These are phyloP conservation scores for Babesia bigemina DNA, from an alignment of 169 alveolate genomes.

Conservation along the genomic window DNA sequence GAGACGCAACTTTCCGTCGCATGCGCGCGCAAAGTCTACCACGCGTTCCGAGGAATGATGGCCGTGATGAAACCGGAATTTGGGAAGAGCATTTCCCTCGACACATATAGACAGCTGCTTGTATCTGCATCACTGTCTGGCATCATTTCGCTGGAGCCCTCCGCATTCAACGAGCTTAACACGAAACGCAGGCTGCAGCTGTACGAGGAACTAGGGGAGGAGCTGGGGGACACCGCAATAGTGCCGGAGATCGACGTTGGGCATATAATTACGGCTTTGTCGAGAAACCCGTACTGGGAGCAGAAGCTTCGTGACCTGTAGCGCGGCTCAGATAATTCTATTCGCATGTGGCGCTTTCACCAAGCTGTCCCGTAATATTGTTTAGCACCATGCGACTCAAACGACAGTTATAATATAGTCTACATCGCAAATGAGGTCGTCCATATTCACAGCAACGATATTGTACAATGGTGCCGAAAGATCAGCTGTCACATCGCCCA, in stretches of 20 bases:
- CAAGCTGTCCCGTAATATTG: background rate
- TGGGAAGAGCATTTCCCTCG: constrained; percentile 52
- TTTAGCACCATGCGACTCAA: background rate
- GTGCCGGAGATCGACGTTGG: constrained; percentile 59
- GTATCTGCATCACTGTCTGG: constrained; percentile 67
- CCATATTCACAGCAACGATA: too few species aligned
- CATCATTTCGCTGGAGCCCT: constrained; percentile 71
- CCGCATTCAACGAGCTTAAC: constrained; percentile 59
- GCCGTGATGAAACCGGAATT: constrained; percentile 70
- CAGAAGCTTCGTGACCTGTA: constrained; percentile 45
- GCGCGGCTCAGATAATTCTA: background rate
- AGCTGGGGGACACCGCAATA: constrained; percentile 61
- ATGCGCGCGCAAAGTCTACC: constrained; percentile 66
- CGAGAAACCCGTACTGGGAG: constrained; percentile 69
- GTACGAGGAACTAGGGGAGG: constrained; percentile 40
- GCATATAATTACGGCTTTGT: constrained; percentile 57
- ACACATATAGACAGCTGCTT: constrained; percentile 63
- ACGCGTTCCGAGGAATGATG: constrained; percentile 69
- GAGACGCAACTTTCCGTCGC: constrained; percentile 70
- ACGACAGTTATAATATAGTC: background rate
- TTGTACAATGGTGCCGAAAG: too few species aligned
- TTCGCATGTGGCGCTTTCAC: background rate
- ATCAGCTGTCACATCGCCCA: too few species aligned
- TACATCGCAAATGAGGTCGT: background rate
- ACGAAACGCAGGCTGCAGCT: constrained; percentile 22